Evolutionary conservation across 768 basidiomycete genomes (phyloP).

Genomic region (Coprinopsis sp.): DNA sequence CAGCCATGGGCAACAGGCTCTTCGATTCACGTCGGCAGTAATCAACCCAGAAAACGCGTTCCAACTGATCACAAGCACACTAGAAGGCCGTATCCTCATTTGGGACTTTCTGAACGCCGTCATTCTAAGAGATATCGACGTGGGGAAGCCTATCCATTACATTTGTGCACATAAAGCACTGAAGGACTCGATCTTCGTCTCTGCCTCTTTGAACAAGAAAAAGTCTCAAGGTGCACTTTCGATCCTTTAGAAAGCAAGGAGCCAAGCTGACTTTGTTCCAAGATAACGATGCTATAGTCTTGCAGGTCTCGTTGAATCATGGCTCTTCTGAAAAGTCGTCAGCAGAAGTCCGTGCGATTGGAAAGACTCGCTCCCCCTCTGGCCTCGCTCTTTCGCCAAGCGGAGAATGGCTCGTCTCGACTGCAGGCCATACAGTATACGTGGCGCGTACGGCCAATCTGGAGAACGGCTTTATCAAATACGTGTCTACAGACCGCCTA

Average conservation of each 20-base stretch:
- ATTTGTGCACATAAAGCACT: conserved; percentile 68
- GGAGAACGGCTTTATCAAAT: conserved; percentile 72
- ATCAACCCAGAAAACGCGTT: conserved; percentile 84
- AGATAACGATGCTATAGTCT: conserved; percentile 55
- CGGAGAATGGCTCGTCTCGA: conserved; percentile 73
- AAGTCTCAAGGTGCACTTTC: conserved; percentile 26
- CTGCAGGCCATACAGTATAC: conserved; percentile 74
- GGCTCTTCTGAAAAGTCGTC: conserved; percentile 41
- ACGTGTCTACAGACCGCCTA: conserved; percentile 72
- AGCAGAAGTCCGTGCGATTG: conserved; percentile 50
- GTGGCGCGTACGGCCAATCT: conserved; percentile 56
- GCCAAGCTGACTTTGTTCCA: conserved; percentile 10
- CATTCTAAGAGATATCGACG: conserved; percentile 67
- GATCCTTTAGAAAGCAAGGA: background rate
- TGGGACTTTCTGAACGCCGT: conserved; percentile 93
- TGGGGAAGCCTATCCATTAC: conserved; percentile 65
- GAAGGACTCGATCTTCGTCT: conserved; percentile 67
- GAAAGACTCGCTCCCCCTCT: conserved; percentile 60
- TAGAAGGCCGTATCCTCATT: conserved; percentile 78
- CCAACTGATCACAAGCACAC: conserved; percentile 82
- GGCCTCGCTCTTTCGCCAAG: conserved; percentile 71
- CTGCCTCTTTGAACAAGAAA: conserved; percentile 52
- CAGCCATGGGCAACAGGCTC: conserved; percentile 34
- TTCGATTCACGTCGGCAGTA: conserved; percentile 65
- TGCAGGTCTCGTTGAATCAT: conserved; percentile 58